phyloP scores from a whole-genome alignment of 2,329 filamentous ascomycete genomes.

The Colletotrichum sublineola region DNA sequence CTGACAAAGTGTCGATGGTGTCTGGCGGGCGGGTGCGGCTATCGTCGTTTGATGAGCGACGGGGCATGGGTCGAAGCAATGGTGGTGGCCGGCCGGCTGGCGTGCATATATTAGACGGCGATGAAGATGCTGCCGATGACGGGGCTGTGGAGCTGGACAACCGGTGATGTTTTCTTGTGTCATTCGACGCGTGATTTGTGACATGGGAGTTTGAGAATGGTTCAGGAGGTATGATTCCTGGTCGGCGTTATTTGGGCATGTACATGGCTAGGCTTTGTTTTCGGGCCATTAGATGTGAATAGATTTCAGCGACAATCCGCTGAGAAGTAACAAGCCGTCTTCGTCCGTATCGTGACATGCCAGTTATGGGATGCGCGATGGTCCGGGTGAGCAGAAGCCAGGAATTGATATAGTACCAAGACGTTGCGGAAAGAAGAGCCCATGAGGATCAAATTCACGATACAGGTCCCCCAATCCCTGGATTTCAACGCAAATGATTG shows the following conservation, averaged over 20 bases:
- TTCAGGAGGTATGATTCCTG: slow-evolving; percentile 2
- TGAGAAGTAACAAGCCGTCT: background rate
- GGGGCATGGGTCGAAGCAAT: slow-evolving; percentile 57
- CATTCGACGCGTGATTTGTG: slow-evolving; percentile 1
- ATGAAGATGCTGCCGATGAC: slow-evolving; percentile 56
- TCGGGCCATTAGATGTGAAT: slow-evolving; percentile 7
- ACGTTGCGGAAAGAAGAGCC: background rate
- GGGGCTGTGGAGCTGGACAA: slow-evolving; percentile 61
- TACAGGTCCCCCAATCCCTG: background rate
- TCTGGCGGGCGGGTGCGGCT: slow-evolving; percentile 71
- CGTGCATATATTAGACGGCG: slow-evolving; percentile 56
- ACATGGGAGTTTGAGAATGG: slow-evolving; percentile 2
- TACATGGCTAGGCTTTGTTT: background rate
- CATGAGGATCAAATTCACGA: background rate
- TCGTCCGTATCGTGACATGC: background rate
- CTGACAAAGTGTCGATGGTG: slow-evolving; percentile 64
- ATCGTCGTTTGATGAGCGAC: slow-evolving; percentile 54
- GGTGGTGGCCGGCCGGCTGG: slow-evolving; percentile 54
- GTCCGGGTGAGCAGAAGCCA: background rate
- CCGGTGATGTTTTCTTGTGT: slow-evolving; percentile 45
- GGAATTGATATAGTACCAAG: background rate
- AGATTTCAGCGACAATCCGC: background rate
- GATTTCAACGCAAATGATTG: background rate
- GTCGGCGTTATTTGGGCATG: slow-evolving; percentile 26
- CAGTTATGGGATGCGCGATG: background rate